Evolutionary conservation across 768 basidiomycete genomes (phyloP), one percentile per base, ranked within the genome.

Genomic region (Tulasnella sp.): DNA sequence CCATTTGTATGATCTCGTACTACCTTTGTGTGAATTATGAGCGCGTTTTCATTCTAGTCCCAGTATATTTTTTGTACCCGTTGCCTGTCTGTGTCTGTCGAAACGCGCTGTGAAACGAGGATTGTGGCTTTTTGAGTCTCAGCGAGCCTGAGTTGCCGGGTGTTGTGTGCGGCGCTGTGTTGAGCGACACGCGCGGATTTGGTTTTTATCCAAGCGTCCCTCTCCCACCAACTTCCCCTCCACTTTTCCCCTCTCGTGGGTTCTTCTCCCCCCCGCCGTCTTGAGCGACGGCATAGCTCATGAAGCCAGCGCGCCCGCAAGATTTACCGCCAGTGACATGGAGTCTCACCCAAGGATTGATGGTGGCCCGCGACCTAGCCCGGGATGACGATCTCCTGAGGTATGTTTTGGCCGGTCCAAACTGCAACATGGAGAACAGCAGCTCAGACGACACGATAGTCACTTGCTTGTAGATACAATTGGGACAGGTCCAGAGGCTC

Each of bases 321-420:
- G 38, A 56, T 31, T 34, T 34, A 19, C 24, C 12, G 62, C 80
- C 80, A 18, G 38, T 80, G 18, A 27, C 52, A 74, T 81, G 80
- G 80, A 81, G 71, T 24, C 79, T 75, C 74, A 81, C 77, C n/a
- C 40, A 75, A 44, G 80, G 80, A 24, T 48, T 81, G 48, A 80
- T 80, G 80, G 40, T 44, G n/a, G 80, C 80, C 18, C 90, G 90
- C 85, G 94, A 96, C 90, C 90, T 96, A 81, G 93, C 94, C 83
- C 91, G 90, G 85, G 94, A 96, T 86, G 94, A 96, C 85, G 94
- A 96, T 86, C 95, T 95, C 85, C 91, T 96, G 84, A 93, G 92
- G 83, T 83, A 77, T 56, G 82, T 31, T 78, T 81, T 40, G 52
- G 58, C 36, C 48, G 34, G 58, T 68, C 79, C 44, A 44, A 24